Percentiles rank a stretch among this genome's conserved stretches.
phyloP scores from a whole-genome alignment of 345 rosid species.

The Salix suchowensis region DNA sequence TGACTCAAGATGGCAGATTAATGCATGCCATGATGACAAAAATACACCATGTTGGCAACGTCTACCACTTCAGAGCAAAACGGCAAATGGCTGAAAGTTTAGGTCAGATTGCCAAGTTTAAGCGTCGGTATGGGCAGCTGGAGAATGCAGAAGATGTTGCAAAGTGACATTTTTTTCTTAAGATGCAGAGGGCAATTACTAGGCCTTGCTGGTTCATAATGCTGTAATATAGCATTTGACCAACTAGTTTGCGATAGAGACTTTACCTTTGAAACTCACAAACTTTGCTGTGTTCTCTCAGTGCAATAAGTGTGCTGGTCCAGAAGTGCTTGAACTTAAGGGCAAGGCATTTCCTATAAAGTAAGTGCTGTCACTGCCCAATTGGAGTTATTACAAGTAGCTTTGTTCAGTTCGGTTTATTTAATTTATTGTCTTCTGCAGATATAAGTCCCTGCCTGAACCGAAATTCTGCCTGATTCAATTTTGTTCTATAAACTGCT shows the following conservation, averaged over 20 bases:
- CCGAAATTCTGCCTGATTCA: no score
- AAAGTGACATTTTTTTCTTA: slow-evolving; percentile 2
- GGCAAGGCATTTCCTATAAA: not conserved
- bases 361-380: not conserved
- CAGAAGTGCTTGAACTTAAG: not conserved
- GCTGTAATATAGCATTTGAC: not conserved
- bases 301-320: not conserved
- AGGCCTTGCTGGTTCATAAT: not conserved
- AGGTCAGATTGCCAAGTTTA: slow-evolving; percentile 84
- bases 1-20: slow-evolving; percentile 84
- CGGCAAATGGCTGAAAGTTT: slow-evolving; percentile 83
- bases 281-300: not conserved
- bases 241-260: not conserved
- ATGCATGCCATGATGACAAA: slow-evolving; percentile 87
- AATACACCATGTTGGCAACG: slow-evolving; percentile 75
- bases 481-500: no score
- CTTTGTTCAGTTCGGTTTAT: not conserved
- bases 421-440: not conserved
- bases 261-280: not conserved
- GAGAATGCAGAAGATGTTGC: slow-evolving; percentile 39
- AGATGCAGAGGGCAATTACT: not conserved
- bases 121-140: slow-evolving; percentile 58
- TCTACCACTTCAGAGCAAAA: slow-evolving; percentile 78
- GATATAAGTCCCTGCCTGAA: not conserved
- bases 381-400: not conserved